Percentiles rank a stretch among this genome's conserved stretches.
Evolutionary conservation across 176 grass and related monocot species (phyloP).

Genomic region (Cenchrus americanus): DNA sequence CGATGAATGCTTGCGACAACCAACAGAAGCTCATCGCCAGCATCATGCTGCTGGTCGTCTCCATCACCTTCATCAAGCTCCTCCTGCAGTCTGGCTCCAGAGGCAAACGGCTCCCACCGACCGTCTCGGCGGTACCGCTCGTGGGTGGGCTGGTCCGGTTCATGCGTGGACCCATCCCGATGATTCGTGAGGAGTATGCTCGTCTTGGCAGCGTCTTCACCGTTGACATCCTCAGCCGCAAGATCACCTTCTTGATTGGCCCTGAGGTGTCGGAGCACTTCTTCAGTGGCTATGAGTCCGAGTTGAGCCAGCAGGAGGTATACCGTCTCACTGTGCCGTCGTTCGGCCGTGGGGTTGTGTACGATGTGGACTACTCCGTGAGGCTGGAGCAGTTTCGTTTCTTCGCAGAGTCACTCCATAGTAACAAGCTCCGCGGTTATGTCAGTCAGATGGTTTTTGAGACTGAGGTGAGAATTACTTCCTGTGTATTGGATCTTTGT

Average conservation of each 20-base stretch:
- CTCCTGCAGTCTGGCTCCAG: slow-evolving; percentile 28
- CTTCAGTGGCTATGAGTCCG: slow-evolving; percentile 85
- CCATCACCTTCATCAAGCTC: slow-evolving; percentile 57
- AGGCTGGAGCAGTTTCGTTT: slow-evolving; percentile 96
- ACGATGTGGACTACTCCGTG: slow-evolving; percentile 80
- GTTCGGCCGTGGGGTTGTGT: slow-evolving; percentile 86
- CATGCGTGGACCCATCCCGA: slow-evolving; percentile 78
- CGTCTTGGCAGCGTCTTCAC: slow-evolving; percentile 89
- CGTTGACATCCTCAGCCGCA: slow-evolving; percentile 59
- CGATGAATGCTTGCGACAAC: slow-evolving; percentile 68
- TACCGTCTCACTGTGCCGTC: slow-evolving; percentile 92
- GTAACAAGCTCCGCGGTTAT: slow-evolving; percentile 77
- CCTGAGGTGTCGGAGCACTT: slow-evolving; percentile 92
- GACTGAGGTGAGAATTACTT: slow-evolving; percentile 62
- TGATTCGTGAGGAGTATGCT: slow-evolving; percentile 79
- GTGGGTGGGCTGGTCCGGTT: slow-evolving; percentile 77
- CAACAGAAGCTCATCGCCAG: slow-evolving; percentile 46
- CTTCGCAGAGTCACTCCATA: slow-evolving; percentile 79
- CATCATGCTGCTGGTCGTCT: slow-evolving; percentile 46
- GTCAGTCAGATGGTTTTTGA: slow-evolving; percentile 90
- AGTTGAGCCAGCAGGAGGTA: slow-evolving; percentile 98
- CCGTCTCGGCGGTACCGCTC: slow-evolving; percentile 56
- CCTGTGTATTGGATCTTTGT: background rate
- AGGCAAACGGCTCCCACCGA: slow-evolving; percentile 65
- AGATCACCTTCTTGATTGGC: slow-evolving; percentile 88